Evolutionary conservation across 192 early-diverging fungal genomes (phyloP).

Genomic region (Oehlia diaphana): DNA sequence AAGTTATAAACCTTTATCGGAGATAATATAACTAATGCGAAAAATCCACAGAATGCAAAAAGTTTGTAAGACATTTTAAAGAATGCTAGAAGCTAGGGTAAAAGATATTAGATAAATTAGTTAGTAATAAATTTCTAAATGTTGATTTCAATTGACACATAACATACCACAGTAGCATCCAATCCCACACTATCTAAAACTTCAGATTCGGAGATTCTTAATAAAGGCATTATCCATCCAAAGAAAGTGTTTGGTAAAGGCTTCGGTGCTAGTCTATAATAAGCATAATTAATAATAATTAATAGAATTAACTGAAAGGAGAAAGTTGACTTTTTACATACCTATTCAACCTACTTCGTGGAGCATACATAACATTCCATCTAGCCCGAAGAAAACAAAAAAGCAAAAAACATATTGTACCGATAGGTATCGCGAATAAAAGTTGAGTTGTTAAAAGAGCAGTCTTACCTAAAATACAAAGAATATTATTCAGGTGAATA

Average conservation of each 20-base stretch:
- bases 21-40: constrained; percentile 46
- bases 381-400: constrained; percentile 43
- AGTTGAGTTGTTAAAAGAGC: constrained; percentile 43
- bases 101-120: background rate
- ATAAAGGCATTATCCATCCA: constrained; percentile 54
- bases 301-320: background rate
- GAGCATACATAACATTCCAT: constrained; percentile 45
- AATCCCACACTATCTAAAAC: constrained; percentile 55
- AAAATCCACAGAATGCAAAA: constrained; percentile 48
- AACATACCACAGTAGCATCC: constrained; percentile 55
- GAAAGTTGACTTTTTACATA: background rate
- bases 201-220: constrained; percentile 43
- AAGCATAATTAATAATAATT: background rate
- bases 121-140: background rate
- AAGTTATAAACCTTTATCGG: constrained; percentile 43
- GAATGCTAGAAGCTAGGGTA: constrained; percentile 53
- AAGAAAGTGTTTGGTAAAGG: constrained; percentile 44
- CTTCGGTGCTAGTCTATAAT: constrained; percentile 46
- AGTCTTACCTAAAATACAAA: constrained; percentile 27
- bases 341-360: constrained; percentile 39
- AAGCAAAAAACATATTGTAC: constrained; percentile 33
- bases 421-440: constrained; percentile 28
- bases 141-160: background rate
- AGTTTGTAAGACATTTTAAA: constrained; percentile 51
- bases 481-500: background rate